Percentiles rank a stretch among this genome's conserved stretches.
phyloP scores from a whole-genome alignment of 257 asterid species.

The Solanum megistacrolobum region DNA sequence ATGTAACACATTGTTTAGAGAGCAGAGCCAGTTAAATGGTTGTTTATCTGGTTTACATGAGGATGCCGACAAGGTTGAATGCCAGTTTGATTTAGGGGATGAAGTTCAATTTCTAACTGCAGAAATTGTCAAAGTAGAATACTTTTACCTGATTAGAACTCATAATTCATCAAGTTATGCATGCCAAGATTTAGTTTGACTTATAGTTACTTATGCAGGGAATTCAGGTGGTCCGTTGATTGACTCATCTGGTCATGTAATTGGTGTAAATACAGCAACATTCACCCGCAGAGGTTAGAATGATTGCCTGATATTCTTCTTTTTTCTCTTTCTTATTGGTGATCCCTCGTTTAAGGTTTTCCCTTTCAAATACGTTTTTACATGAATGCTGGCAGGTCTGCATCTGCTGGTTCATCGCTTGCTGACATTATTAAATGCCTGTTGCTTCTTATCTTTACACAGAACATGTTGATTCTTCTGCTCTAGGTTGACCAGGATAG shows the following conservation, averaged over 20 bases:
- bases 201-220: slow-evolving; percentile 31
- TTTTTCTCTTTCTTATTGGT: neutral
- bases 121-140: neutral
- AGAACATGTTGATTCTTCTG: neutral
- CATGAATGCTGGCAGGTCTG: neutral
- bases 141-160: neutral
- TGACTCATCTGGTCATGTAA: slow-evolving; percentile 70
- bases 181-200: neutral
- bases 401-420: neutral
- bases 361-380: neutral
- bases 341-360: neutral
- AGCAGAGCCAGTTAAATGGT: neutral
- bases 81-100: neutral
- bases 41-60: neutral
- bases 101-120: neutral
- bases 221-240: slow-evolving; percentile 86
- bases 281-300: slow-evolving; percentile 79
- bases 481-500: neutral
- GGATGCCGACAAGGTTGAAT: neutral
- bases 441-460: neutral
- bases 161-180: neutral
- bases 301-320: neutral
- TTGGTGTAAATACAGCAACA: slow-evolving; percentile 83
- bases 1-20: neutral
- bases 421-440: neutral